Conservation (phyloP, 1,139 yeast species). For the Candida dubliniensis region DNA sequence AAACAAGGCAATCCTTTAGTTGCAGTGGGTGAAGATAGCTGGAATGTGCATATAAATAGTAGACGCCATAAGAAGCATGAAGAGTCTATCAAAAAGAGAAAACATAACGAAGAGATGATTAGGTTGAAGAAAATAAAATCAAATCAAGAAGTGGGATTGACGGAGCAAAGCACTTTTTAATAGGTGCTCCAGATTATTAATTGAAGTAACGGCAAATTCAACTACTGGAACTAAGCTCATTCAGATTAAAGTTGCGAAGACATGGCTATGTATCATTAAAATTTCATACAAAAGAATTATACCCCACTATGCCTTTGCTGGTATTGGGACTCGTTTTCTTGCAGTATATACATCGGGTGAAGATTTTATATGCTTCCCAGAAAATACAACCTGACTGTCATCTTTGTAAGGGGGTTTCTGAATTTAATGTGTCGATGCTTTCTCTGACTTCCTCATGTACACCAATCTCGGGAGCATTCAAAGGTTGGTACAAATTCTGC, state of each 20-base stretch:
- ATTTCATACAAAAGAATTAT: no score
- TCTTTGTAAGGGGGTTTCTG: slow-evolving; percentile 26
- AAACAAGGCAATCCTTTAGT: slow-evolving; percentile 55
- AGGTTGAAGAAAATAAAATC: slow-evolving; percentile 2
- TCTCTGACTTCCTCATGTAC: slow-evolving; percentile 15
- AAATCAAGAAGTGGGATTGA: neutral
- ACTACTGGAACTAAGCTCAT: neutral
- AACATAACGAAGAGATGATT: slow-evolving; percentile 14
- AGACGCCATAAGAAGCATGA: slow-evolving; percentile 52
- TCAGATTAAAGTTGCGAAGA: neutral
- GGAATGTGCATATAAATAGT: slow-evolving; percentile 67
- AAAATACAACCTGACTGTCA: neutral
- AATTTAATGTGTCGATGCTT: slow-evolving; percentile 29
- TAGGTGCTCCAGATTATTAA: no score
- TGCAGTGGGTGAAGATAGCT: slow-evolving; percentile 72
- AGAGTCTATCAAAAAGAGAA: slow-evolving; percentile 18
- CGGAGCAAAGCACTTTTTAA: neutral
- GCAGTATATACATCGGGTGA: no score
- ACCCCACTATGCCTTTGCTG: no score
- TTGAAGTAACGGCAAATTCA: no score
- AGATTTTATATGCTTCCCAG: neutral
- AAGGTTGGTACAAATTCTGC: slow-evolving; percentile 13
- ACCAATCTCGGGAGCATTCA: slow-evolving; percentile 12
- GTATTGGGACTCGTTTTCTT: no score
- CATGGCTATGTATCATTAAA: neutral